A percentile compares a stretch with the other conserved stretches of the same genome.
These are phyloP conservation scores for Trypanosoma caninum DNA, from an alignment of 208 protist genomes.

Conservation along the genomic window DNA sequence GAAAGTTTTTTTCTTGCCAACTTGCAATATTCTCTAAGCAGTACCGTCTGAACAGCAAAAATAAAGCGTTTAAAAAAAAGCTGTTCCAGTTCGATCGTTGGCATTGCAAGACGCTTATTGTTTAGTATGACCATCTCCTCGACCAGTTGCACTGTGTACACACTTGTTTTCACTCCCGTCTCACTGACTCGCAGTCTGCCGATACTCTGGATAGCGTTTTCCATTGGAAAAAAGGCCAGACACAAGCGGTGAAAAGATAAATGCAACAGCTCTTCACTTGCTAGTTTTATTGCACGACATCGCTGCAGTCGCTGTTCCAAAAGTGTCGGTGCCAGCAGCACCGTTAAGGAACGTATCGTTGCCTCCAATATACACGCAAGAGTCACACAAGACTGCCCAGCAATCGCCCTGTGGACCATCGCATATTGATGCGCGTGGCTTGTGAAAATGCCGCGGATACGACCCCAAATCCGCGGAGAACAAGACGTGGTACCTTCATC, in stretches of 20 bases:
- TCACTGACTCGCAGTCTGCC: conserved; percentile 54
- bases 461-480: conserved; percentile 64
- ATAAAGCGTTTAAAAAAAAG: conserved; percentile 64
- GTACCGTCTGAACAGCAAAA: conserved; percentile 60
- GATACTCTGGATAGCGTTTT: conserved; percentile 47
- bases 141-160: conserved; percentile 59
- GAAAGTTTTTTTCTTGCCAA: conserved; percentile 61
- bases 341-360: conserved; percentile 41
- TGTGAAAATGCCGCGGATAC: conserved; percentile 46
- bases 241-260: conserved; percentile 75
- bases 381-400: conserved; percentile 52
- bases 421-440: conserved; percentile 63
- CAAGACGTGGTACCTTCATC: conserved; percentile 22
- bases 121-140: conserved; percentile 44
- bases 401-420: conserved; percentile 51
- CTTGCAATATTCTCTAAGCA: conserved; percentile 76
- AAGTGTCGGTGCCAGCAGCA: conserved; percentile 44
- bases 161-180: conserved; percentile 57
- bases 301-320: conserved; percentile 39
- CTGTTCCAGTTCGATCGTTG: conserved; percentile 56
- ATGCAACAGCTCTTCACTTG: conserved; percentile 68
- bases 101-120: conserved; percentile 45
- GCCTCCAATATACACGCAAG: conserved; percentile 66
- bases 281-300: conserved; percentile 39
- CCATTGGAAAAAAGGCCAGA: conserved; percentile 70